Evolutionary conservation across 768 basidiomycete species (phyloP).

Genomic region (Cubamyces lactineus): DNA sequence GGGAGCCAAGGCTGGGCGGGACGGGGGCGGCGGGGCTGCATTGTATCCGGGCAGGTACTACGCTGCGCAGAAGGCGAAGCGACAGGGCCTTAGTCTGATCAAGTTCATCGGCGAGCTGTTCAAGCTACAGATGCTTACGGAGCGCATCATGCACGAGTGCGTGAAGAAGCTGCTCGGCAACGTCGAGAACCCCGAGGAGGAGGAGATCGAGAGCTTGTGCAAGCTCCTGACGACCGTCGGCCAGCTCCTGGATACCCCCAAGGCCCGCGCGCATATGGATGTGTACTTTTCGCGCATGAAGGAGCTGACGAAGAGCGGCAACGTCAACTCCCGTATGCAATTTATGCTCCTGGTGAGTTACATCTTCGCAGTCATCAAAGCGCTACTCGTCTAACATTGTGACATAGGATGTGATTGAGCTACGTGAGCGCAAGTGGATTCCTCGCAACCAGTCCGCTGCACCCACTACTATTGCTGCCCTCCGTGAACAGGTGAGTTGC

Average conservation of each 20-base stretch:
- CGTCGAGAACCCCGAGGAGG: constrained; percentile 94
- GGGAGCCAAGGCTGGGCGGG: constrained; percentile 65
- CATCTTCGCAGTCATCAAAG: neutral
- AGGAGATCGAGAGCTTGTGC: constrained; percentile 96
- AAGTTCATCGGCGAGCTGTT: constrained; percentile 98
- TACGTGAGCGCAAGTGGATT: constrained; percentile 84
- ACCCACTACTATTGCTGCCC: constrained; percentile 85
- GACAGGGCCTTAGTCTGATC: constrained; percentile 94
- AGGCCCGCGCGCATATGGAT: constrained; percentile 85
- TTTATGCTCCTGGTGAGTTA: constrained; percentile 90
- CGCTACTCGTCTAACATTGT: constrained; percentile 9
- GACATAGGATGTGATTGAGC: constrained; percentile 84
- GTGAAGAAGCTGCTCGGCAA: constrained; percentile 94
- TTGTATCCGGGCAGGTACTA: constrained; percentile 92
- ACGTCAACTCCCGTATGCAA: constrained; percentile 85
- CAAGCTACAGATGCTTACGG: constrained; percentile 98
- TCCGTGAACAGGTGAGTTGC: constrained; percentile 78
- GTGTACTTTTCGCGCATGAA: constrained; percentile 93
- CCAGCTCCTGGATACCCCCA: constrained; percentile 73
- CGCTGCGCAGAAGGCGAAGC: constrained; percentile 97
- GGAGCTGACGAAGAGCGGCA: constrained; percentile 71
- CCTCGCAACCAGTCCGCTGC: constrained; percentile 71
- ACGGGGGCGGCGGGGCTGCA: constrained; percentile 64
- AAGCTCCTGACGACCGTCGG: constrained; percentile 92
- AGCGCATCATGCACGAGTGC: constrained; percentile 98